A percentile compares a stretch with the other conserved stretches of the same genome.
Conservation (phyloP, 2,329 filamentous ascomycete species). For the Trichophyton mentagrophytes region DNA sequence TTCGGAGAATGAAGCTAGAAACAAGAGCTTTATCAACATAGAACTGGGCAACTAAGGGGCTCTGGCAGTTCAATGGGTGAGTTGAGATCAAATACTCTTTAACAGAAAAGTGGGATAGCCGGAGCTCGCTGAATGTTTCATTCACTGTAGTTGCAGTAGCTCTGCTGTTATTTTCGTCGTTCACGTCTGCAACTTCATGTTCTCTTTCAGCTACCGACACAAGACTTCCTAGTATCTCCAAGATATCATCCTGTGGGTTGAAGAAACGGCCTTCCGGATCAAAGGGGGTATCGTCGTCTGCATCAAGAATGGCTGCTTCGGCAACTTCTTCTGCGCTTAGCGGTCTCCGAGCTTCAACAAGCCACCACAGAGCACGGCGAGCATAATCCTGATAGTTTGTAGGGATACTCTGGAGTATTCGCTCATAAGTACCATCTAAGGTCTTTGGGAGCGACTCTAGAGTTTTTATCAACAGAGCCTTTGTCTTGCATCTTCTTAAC, state of each 20-base stretch:
- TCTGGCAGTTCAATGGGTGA: background rate
- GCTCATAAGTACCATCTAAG: constrained; percentile 18
- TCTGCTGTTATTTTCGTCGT: background rate
- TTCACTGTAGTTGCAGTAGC: background rate
- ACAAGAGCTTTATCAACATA: background rate
- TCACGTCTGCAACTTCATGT: background rate
- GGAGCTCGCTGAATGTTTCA: background rate
- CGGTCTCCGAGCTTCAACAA: background rate
- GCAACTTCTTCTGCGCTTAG: background rate
- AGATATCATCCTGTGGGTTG: background rate
- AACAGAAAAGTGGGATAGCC: background rate
- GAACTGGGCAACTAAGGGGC: background rate
- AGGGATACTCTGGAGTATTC: constrained; percentile 13
- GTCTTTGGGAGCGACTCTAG: constrained; percentile 16
- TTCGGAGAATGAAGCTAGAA: background rate
- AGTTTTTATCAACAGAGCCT: background rate
- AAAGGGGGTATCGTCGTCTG: background rate
- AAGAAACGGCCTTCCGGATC: background rate
- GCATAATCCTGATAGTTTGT: constrained; percentile 5
- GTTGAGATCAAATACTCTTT: background rate
- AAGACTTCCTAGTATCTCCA: background rate
- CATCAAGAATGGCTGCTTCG: background rate
- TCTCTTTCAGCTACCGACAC: background rate
- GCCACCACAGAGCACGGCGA: background rate
- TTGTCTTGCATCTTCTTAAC: constrained; percentile 15